Base-by-base conservation (phyloP, 129 eudicot genomes). In the Glebionis coronaria region DNA sequence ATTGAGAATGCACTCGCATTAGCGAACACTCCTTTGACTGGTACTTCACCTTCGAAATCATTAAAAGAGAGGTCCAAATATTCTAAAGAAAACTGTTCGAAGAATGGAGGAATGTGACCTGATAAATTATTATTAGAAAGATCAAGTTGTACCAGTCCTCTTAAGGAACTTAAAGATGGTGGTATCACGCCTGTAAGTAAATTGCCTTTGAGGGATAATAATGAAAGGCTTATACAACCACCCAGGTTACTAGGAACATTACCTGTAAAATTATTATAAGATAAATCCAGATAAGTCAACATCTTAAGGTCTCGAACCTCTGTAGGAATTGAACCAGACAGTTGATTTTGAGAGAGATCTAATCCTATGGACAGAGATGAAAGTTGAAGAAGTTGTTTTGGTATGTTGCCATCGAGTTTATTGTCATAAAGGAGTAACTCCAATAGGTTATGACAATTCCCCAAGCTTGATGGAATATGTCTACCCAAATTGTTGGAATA, bases 31-130 rank as follows among this genome's bases (percentile, higher is more conserved):
- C 78, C 78, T 21, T 16, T 13, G 1, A 28, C 50, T 6, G 84
- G 78, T 27, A 71, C 51, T 7, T n/a, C 56, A 14, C 84, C 84
- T 44, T 71, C 58, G 29, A 81, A 80, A 16, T 81, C 58, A 46
- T 81, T 81, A 23, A 16, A 76, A 0, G 85, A 76, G 29, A 81
- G 29, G 51, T 81, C 49, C 20, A 75, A 2, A 16, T 16, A 20
- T 16, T 44, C 19, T 52, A 80, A 61, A 0, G 27, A 9, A 9
- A 80, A 31, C 11, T 35, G 52, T 55, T 61, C 57, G 29, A 80
- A 38, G 31, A 55, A 76, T 12, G 1, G 56, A 13, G 78, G 84
- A 31, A 80, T 61, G 44, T 61, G n/a, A 3, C 84, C 84, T 0
- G 84, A 65, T 14, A 80, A 61, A 12, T 76, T 66, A n/a, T 80